Base-by-base conservation (phyloP, 129 eudicot species). In the Arctium lappa region DNA sequence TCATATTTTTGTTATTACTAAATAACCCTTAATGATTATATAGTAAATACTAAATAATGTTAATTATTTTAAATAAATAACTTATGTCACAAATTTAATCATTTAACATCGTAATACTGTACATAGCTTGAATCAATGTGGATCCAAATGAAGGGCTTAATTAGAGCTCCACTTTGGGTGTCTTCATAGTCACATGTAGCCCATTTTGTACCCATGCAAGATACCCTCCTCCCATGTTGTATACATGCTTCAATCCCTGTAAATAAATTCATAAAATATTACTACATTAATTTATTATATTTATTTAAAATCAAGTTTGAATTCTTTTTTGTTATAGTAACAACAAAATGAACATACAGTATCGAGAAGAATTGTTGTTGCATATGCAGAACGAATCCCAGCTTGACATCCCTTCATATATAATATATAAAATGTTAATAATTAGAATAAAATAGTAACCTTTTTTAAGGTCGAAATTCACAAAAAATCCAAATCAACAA, bases 221-320 rank as follows among this genome's bases (percentile, higher is more conserved):
- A 69, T 92, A 91, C 1, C 98, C 98, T 4, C 94, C 92, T 86
- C 88, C 95, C 95, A 94, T 92, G 89, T 94, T 94, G 81, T 77
- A 85, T 29, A 94, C 91, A 78, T 90, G 85, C 91, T 90, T 92
- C 87, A 90, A 94, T 29, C 87, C 97, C 98, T 92, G 89, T 73
- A 83, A 78, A 34, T 65, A 36, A 15, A 16, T 77, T 36, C 10
- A 31, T 22, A 30, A 66, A 27, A 22, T 32, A 8, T 37, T n/a
- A 40, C 1, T 75, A 22, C 27, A 22, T 22, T 22, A 22, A 22
- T 42, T 44, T n/a, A 27, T 56, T 70, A 13, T 9, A 77, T 56
- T 29, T 27, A 56, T 37, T n/a, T 53, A 9, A 56, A 46, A 8
- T 22, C 27, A 42, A 42, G 12, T 9, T 6, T 69, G 36, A 16